These are phyloP conservation scores for Tetracladium marchalianum DNA, from an alignment of 495 filamentous ascomycete genomes.

Conservation along the genomic window DNA sequence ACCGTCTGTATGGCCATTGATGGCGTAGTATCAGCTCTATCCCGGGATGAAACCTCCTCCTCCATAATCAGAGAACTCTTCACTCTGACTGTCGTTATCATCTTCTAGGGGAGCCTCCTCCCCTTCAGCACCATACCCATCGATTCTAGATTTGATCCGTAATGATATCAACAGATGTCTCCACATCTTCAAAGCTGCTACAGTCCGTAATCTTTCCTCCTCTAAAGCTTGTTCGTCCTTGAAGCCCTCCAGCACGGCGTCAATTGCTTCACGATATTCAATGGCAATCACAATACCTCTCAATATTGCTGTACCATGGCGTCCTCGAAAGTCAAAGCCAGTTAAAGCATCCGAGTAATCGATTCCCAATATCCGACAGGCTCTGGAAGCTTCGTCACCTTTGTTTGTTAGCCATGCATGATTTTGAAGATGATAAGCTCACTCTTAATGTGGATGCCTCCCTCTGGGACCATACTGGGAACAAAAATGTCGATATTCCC, in stretches of 20 bases:
- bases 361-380: conserved; percentile 67
- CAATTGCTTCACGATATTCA: conserved; percentile 61
- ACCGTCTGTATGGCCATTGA: too few species aligned
- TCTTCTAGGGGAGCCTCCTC: conserved; percentile 16
- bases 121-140: conserved; percentile 47
- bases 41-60: conserved; percentile 19
- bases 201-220: conserved; percentile 44
- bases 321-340: conserved; percentile 76
- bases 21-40: neutral
- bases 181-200: conserved; percentile 62
- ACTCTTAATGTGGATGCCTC: conserved; percentile 58
- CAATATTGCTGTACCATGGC: conserved; percentile 70
- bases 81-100: conserved; percentile 20
- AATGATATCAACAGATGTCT: conserved; percentile 63
- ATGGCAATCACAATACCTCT: conserved; percentile 65
- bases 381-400: conserved; percentile 55
- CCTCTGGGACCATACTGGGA: conserved; percentile 81
- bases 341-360: conserved; percentile 87
- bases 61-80: conserved; percentile 27
- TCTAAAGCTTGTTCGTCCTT: conserved; percentile 47
- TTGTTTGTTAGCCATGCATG: conserved; percentile 15
- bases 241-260: conserved; percentile 54
- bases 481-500: conserved; percentile 90
- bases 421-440: neutral
- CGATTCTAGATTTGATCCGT: conserved; percentile 68